Base-by-base conservation (phyloP, 768 basidiomycete species). In the Mycena epipterygia region DNA sequence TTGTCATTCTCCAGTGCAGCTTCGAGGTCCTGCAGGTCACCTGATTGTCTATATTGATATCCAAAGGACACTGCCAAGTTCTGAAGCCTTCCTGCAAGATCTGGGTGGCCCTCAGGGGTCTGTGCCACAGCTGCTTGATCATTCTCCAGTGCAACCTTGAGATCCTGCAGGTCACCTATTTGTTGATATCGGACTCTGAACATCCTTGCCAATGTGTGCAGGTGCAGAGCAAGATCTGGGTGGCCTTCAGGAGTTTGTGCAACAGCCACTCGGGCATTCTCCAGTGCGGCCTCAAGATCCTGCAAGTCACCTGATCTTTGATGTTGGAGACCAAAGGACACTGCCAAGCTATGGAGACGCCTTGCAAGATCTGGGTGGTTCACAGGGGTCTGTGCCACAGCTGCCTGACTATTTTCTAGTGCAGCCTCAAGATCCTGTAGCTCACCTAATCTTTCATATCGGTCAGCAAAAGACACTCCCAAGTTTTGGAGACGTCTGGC, bases 71-170 rank as follows among this genome's bases (percentile, higher is more conserved):
- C 37, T 23, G 33, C 55, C n/a, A 56, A 13, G 37, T 7, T 25
- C 55, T 37, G 55, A 39, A 56, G 55, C 32, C 55, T 21, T 23
- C 37, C 55, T 19, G 55, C 51, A 53, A 53, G 51, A 14, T 32
- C 16, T 56, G 55, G 23, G 35, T 56, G 32, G 25, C 35, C 35
- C 35, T 37, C 35, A 7, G 35, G 35, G 6, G 35, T 37, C n/a
- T n/a, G 21, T 64, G 66, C 62, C 29, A 68, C 48, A 46, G 64
- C 61, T 30, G 58, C 49, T 64, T 57, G 17, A 37, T 6, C 35
- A 37, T 57, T 57, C 14, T 76, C 58, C 33, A 75, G 69, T 33
- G 62, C 70, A 55, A 39, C 59, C 25, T 78, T 76, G 25, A 80
- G 71, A 42, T 78, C 75, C 55, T 68, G 5, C 14, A 64, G n/a